Percentiles rank a stretch among this genome's conserved stretches.
Evolutionary conservation across 192 early-diverging fungal genomes (phyloP).

Genomic region (Podila epicladia): DNA sequence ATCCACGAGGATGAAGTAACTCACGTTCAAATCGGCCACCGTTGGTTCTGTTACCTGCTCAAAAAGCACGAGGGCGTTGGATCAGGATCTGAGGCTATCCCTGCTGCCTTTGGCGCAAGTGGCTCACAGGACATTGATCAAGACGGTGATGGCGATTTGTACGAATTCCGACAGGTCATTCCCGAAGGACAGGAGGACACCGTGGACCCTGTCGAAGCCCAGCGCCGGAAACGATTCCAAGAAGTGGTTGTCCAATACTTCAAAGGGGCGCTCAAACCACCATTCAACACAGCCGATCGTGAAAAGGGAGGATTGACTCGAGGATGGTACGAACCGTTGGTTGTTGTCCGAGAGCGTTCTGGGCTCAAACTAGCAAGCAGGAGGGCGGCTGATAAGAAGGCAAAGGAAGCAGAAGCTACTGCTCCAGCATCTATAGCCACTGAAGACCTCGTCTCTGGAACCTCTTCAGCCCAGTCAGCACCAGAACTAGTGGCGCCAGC

Average conservation of each 20-base stretch:
- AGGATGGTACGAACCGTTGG: slow-evolving; percentile 53
- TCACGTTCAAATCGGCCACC: slow-evolving; percentile 61
- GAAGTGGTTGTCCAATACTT: slow-evolving; percentile 56
- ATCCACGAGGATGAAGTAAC: slow-evolving; percentile 65
- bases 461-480: not conserved
- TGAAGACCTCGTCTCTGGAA: not conserved
- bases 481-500: not conserved
- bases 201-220: slow-evolving; percentile 36
- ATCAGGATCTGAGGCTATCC: not conserved
- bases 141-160: slow-evolving; percentile 29
- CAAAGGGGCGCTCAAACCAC: slow-evolving; percentile 67
- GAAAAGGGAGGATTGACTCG: slow-evolving; percentile 64
- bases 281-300: slow-evolving; percentile 71
- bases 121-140: slow-evolving; percentile 1
- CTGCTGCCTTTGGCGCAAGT: slow-evolving; percentile 12
- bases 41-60: slow-evolving; percentile 67
- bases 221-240: slow-evolving; percentile 42
- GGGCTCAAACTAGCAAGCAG: slow-evolving; percentile 35
- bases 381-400: slow-evolving; percentile 22
- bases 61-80: slow-evolving; percentile 34
- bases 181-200: slow-evolving; percentile 29
- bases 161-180: slow-evolving; percentile 39
- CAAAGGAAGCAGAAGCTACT: slow-evolving; percentile 12
- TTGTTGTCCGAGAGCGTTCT: slow-evolving; percentile 41
- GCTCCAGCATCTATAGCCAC: not conserved